phyloP scores from a whole-genome alignment of 768 basidiomycete genomes.

The Lentinula aciculospora region DNA sequence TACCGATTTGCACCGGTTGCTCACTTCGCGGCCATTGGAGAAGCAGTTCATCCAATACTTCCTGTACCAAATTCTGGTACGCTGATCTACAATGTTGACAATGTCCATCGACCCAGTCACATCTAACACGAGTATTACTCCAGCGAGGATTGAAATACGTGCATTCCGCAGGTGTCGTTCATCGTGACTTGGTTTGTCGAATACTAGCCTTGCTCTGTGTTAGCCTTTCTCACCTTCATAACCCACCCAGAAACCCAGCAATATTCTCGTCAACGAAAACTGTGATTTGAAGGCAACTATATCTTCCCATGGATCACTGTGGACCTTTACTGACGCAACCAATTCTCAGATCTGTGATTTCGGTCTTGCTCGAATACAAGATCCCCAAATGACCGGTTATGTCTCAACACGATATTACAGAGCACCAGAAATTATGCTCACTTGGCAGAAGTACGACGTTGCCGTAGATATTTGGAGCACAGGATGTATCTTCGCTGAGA shows the following conservation, averaged over 20 bases:
- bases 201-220: neutral
- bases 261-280: conserved; percentile 99
- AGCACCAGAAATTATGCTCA: conserved; percentile 99
- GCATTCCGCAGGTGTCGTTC: conserved; percentile 97
- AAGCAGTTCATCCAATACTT: conserved; percentile 99
- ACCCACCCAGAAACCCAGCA: conserved; percentile 88
- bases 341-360: conserved; percentile 88
- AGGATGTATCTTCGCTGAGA: conserved; percentile 99
- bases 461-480: conserved; percentile 99
- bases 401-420: conserved; percentile 99
- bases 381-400: conserved; percentile 99
- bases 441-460: conserved; percentile 99
- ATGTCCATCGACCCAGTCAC: neutral
- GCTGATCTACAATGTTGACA: conserved; percentile 19
- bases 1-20: conserved; percentile 93
- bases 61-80: conserved; percentile 94
- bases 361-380: conserved; percentile 96
- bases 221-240: neutral
- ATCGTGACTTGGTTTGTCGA: conserved; percentile 80
- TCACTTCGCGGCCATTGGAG: conserved; percentile 94
- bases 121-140: neutral
- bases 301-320: neutral
- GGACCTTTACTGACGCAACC: neutral
- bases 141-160: conserved; percentile 99
- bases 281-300: conserved; percentile 87